phyloP scores from a whole-genome alignment of 2,329 filamentous ascomycete species.

The Neocucurbitaria cava region DNA sequence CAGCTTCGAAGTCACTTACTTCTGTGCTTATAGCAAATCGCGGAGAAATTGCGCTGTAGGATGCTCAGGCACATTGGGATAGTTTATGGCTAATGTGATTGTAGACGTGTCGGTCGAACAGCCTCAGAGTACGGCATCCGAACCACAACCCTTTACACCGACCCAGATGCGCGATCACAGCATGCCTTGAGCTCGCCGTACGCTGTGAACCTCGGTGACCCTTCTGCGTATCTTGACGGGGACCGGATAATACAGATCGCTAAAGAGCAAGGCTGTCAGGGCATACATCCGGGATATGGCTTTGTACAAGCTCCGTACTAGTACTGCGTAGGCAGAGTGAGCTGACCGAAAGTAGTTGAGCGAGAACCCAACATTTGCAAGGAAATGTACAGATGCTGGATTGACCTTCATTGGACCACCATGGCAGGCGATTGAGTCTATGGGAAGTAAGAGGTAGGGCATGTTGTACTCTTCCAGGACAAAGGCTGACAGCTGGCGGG shows the following conservation, averaged over 20 bases:
- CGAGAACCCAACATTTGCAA: conserved; percentile 86
- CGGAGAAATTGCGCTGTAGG: conserved; percentile 87
- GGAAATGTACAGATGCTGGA: conserved; percentile 85
- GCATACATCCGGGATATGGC: conserved; percentile 94
- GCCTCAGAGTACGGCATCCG: conserved; percentile 87
- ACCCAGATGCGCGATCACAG: conserved; percentile 85
- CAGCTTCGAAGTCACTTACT: conserved; percentile 56
- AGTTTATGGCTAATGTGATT: conserved; percentile 11
- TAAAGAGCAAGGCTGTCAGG: conserved; percentile 83
- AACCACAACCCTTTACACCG: conserved; percentile 94
- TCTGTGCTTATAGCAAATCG: conserved; percentile 96
- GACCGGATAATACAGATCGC: conserved; percentile 90
- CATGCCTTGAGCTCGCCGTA: conserved; percentile 86
- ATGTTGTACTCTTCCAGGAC: background rate
- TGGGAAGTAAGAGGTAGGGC: conserved; percentile 86
- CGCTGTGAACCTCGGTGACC: conserved; percentile 81
- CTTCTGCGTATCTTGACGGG: conserved; percentile 89
- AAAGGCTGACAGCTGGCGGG: conserved; percentile 11
- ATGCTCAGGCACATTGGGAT: background rate
- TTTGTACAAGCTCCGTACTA: conserved; percentile 59
- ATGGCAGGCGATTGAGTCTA: conserved; percentile 74
- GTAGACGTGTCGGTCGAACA: conserved; percentile 81
- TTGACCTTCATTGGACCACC: conserved; percentile 95
- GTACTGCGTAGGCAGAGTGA: background rate
- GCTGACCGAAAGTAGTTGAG: conserved; percentile 61